A percentile compares a stretch with the other conserved stretches of the same genome.
Evolutionary conservation across 805 yeast genomes (phyloP).

Genomic region (Candida chilensis): DNA sequence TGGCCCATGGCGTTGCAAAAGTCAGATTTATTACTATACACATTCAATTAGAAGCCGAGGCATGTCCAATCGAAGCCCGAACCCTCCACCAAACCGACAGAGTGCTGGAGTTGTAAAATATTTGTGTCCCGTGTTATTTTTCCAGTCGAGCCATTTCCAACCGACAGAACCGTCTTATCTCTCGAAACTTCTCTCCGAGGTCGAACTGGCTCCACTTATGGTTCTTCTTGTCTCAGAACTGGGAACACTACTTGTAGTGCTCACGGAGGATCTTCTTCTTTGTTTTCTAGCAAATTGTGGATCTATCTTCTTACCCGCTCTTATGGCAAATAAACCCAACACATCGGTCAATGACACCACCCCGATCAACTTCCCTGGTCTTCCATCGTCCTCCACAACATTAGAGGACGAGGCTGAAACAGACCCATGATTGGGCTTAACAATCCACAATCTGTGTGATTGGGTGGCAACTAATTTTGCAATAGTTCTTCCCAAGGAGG

Average conservation of each 20-base stretch:
- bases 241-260: not conserved
- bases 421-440: conserved; percentile 34
- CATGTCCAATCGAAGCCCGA: too few species aligned
- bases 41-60: too few species aligned
- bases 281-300: conserved; percentile 86
- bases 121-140: too few species aligned
- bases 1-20: too few species aligned
- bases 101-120: too few species aligned
- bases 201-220: conserved; percentile 1
- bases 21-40: too few species aligned
- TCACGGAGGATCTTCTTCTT: conserved; percentile 57
- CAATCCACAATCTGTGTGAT: conserved; percentile 85
- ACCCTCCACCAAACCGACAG: too few species aligned
- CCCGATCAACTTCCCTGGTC: conserved; percentile 80
- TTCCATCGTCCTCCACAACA: conserved; percentile 20
- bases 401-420: conserved; percentile 7
- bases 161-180: too few species aligned
- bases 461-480: conserved; percentile 95
- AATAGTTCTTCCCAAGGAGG: conserved; percentile 79
- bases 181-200: too few species aligned
- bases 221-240: not conserved
- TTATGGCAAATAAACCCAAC: conserved; percentile 69
- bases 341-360: conserved; percentile 91
- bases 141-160: too few species aligned
- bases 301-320: conserved; percentile 66